Evolutionary conservation across 139 green algal species (phyloP).

Genomic region (Micractinium sp.): DNA sequence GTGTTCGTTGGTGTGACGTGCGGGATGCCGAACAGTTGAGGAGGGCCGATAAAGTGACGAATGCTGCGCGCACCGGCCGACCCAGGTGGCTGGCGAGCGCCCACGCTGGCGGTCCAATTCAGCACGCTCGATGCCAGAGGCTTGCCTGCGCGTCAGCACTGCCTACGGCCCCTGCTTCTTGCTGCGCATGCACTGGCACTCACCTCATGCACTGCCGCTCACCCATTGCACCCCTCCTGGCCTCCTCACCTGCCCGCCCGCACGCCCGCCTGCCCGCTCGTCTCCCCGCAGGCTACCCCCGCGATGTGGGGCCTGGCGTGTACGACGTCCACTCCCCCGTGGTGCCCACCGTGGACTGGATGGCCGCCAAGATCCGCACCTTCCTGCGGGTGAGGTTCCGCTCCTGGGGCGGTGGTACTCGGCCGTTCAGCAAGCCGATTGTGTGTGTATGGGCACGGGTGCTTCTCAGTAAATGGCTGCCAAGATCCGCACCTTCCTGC

Average conservation of each 20-base stretch:
- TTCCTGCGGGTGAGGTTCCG: constrained; percentile 61
- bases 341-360: constrained; percentile 72
- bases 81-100: too few species aligned
- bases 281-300: constrained; percentile 65
- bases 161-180: too few species aligned
- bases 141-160: too few species aligned
- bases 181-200: too few species aligned
- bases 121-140: too few species aligned
- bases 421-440: not conserved
- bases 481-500: constrained; percentile 76
- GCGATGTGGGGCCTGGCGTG: constrained; percentile 85
- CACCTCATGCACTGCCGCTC: too few species aligned
- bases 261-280: too few species aligned
- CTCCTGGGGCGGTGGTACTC: not conserved
- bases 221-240: not conserved
- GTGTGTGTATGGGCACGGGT: not conserved
- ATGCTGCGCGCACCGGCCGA: too few species aligned
- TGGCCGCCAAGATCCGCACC: constrained; percentile 66
- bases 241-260: not conserved
- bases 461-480: constrained; percentile 60
- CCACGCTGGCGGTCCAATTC: too few species aligned
- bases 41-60: too few species aligned
- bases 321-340: constrained; percentile 93
- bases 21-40: too few species aligned
- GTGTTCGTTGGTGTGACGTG: too few species aligned